These are phyloP conservation scores for Echinosophora koreensis DNA, from an alignment of 306 rosid species.

Conservation along the genomic window DNA sequence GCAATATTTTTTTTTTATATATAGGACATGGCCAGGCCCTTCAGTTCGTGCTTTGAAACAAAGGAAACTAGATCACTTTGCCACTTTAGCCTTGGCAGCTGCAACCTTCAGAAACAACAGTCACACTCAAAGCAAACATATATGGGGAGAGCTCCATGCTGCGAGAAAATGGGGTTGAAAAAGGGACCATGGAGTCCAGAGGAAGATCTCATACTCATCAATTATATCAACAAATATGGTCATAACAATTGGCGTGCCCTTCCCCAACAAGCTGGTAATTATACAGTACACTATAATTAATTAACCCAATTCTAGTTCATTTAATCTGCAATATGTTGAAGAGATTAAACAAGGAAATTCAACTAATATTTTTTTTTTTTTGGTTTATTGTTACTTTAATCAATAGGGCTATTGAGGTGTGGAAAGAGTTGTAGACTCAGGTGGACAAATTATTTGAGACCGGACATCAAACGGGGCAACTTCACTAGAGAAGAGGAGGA, in stretches of 20 bases:
- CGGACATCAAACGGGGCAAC: conserved; percentile 82
- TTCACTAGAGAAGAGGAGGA: conserved; percentile 74
- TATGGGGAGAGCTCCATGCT: conserved; percentile 83
- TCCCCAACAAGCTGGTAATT: conserved; percentile 78
- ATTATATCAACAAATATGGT: conserved; percentile 62
- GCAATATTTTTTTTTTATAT: neutral
- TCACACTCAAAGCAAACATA: neutral
- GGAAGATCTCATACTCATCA: conserved; percentile 72
- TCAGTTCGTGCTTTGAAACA: neutral
- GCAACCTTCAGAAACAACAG: neutral
- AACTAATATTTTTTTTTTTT: neutral
- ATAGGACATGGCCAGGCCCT: neutral
- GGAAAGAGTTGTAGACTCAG: conserved; percentile 91
- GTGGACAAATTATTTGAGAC: conserved; percentile 79
- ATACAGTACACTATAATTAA: neutral
- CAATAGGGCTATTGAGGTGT: conserved; percentile 72
- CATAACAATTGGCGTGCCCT: conserved; percentile 86
- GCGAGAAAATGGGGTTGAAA: conserved; percentile 80
- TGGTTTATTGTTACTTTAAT: too few relatives aligned
- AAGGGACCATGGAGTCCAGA: conserved; percentile 80
- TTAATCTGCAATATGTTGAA: neutral
- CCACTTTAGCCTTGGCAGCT: neutral
- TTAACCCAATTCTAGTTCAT: neutral
- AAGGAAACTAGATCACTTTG: neutral
- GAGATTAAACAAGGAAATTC: neutral